phyloP scores from a whole-genome alignment of 768 basidiomycete species.

The Scleroderma bovista region DNA sequence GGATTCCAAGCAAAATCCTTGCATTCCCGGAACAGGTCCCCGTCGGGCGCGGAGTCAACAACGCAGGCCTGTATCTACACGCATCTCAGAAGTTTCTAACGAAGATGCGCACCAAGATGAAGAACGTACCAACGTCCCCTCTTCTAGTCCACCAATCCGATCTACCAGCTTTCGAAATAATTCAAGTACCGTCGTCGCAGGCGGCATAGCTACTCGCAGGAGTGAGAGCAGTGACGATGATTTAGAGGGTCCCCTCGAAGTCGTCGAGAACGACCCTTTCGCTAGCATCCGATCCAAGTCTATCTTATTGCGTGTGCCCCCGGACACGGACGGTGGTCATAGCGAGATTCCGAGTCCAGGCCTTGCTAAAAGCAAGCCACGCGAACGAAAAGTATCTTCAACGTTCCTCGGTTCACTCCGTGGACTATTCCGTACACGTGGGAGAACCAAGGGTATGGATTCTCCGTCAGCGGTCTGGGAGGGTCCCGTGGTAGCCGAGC shows the following conservation, averaged over 20 bases:
- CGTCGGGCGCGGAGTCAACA: slow-evolving; percentile 6
- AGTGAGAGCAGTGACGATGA: slow-evolving; percentile 14
- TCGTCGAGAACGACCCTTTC: slow-evolving; percentile 24
- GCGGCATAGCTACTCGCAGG: background rate
- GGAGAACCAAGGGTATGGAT: slow-evolving; percentile 13
- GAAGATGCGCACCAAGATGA: slow-evolving; percentile 8
- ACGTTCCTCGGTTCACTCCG: slow-evolving; percentile 22
- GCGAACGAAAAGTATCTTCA: slow-evolving; percentile 17
- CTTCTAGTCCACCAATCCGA: background rate
- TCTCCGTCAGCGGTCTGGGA: slow-evolving; percentile 7
- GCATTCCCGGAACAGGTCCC: background rate
- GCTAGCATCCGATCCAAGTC: background rate
- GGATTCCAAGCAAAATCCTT: background rate
- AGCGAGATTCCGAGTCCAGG: background rate
- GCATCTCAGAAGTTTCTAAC: slow-evolving; percentile 21
- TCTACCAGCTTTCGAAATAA: background rate
- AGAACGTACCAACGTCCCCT: background rate
- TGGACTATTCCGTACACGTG: slow-evolving; percentile 14
- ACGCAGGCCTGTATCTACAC: slow-evolving; percentile 19
- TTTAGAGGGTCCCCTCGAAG: slow-evolving; percentile 11
- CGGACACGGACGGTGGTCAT: background rate
- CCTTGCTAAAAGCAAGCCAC: slow-evolving; percentile 2
- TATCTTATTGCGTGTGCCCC: slow-evolving; percentile 1
- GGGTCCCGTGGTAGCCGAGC: slow-evolving; percentile 2
- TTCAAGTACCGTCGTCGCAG: background rate